Base-by-base conservation (phyloP, 1,139 yeast species). In the Pichia cactophila region DNA sequence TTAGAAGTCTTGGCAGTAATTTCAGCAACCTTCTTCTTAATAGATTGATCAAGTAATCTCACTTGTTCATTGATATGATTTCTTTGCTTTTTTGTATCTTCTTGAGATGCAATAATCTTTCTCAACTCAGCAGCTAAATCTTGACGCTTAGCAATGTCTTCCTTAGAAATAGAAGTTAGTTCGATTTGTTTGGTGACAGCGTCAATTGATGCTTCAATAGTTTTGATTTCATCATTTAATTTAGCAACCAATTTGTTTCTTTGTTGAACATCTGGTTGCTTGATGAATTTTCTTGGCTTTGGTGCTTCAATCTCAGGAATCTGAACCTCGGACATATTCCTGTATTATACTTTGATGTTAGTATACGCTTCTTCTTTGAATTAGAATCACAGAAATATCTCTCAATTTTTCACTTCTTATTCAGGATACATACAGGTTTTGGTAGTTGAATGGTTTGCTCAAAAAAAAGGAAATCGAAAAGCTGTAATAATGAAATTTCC, bases 1-100 rank as follows among this genome's bases (percentile, higher is more conserved):
- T 85, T 86, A 54, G 87, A 75, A 54, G 86, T 81, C 62, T 81
- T 77, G 48, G 80, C 71, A 65, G 80, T 84, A 62, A 90, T 79
- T 59, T 90, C 96, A 58, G 73, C 70, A 62, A 83, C 78, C 71
- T 83, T 87, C 69, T 83, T 81, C 75, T 87, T 87, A 70, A 88
- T 72, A 55, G 75, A 74, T 54, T 77, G 73, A 61, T 92, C 97
- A 57, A 83, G 69, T 45, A 73, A 70, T 68, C 82, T 84, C 66
- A 90, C 78, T 69, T 84, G 88, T 56, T 83, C 89, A 63, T 79
- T 78, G 61, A 87, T 70, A 48, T 73, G 69, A 61, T 75, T 78
- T 71, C 95, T 80, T 65, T 86, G 81, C 56, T 71, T 69, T 72
- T 88, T 88, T 68, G 82, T 72, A 56, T 76, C 78, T 54, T 81